Base-by-base conservation (phyloP, 371 early-diverging fungal genomes). In the Blastocladiella emersonii region DNA sequence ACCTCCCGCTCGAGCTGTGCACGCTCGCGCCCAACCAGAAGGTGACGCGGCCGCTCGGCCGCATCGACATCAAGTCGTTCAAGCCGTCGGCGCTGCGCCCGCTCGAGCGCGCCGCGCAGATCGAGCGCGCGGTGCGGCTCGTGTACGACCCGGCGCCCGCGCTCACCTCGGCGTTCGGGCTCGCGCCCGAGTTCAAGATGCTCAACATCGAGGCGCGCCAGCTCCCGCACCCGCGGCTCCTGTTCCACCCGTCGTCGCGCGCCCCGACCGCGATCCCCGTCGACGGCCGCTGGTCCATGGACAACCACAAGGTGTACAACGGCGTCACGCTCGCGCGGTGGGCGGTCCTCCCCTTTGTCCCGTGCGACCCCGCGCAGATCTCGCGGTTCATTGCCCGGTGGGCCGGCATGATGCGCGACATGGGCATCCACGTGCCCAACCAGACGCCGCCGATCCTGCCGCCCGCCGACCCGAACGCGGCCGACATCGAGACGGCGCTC, bases 241-340 rank as follows among this genome's bases (percentile, higher is more conserved):
- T 74, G 19, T 95, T 92, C 64, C 80, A 85, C 59, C 70, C 71
- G 0, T 70, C 69, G 0, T 80, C 81, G 35, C 74, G 80, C 41
- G 87, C 88, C 30, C 76, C 85, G 39, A 71, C 69, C 27, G 78
- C 90, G 56, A 73, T 75, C 32, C 95, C 97, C 19, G 70, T 75
- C 21, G 81, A 77, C 65, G 96, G 96, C 41, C 84, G 87, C 17
- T 97, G 97, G 97, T 93, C 95, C 72, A 75, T 97, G 65, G 79
- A 85, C 62, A 88, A 87, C 65, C 90, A 91, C 75, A 87, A 85
- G 74, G 80, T 90, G 2, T 82, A 79, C 34, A 76, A 78, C 34
- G 91, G 91, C 37, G 86, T 83, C 21, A 80, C 78, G 17, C 79
- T 94, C 34, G 77, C 82, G 27, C 85, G 87, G n/a, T 94, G 93